Base-by-base conservation (phyloP, 768 basidiomycete genomes). In the Pulveroboletus sp. region DNA sequence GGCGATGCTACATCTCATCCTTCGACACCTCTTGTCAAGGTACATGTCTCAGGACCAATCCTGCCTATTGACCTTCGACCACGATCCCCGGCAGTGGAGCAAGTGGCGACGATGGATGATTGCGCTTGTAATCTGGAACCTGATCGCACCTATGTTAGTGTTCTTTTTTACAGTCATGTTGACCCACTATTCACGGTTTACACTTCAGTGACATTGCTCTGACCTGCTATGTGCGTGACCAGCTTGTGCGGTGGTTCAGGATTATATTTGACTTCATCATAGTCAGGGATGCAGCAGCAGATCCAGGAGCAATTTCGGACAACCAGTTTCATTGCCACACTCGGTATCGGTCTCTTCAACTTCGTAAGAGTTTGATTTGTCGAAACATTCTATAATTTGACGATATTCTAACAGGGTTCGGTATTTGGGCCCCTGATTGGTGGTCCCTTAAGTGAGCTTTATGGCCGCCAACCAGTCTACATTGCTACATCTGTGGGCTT, bases 131-230 rank as follows among this genome's bases (percentile, higher is more conserved):
- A 44, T 66, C 37, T 67, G 60, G 63, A 59, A 64, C 29, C 48
- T 52, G 14, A 65, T 67, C 17, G 65, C 65, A 26, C 64, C 65
- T 12, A 54, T 66, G 64, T 64, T n/a, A 43, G 64, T 49, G 13
- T 16, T 39, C 22, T 22, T 14, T 45, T 51, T 54, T 17, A 29
- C 48, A 6, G 8, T 41, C 26, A n/a, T 53, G 5, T 43, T 32
- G 39, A 34, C 26, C 12, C 9, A 26, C 20, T 2, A 23, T 42
- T 64, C 30, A 63, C 29, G 8, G 26, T 41, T 13, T 31, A 9
- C 19, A 29, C 23, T 49, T 16, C 23, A 63, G 62, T 51, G 62
- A 63, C 45, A 7, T 63, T 38, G 20, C 65, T 7, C 20, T 56
- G 6, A 67, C 64, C 0, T 65, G 65, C 37, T 66, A 67, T 44